Conservation (phyloP, 208 protist genomes). For the Trypanosoma mega region DNA sequence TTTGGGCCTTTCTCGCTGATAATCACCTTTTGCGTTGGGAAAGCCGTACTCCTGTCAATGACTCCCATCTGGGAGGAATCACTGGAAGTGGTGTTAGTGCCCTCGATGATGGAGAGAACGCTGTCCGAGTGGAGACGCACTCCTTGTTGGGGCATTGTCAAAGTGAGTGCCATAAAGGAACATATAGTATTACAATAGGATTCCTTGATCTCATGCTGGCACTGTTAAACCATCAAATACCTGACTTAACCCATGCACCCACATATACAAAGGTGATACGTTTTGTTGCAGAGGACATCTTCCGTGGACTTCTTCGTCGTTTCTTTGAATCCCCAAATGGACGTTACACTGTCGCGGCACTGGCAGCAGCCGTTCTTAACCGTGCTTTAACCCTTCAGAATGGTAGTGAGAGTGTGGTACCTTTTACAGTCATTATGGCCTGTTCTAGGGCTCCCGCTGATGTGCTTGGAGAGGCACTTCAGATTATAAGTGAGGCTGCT, state of each 20-base stretch:
- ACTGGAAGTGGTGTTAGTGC: neutral
- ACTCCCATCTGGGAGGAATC: neutral
- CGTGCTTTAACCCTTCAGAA: slow-evolving; percentile 52
- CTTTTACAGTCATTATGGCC: slow-evolving; percentile 70
- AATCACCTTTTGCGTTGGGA: slow-evolving; percentile 39
- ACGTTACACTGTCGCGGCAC: slow-evolving; percentile 72
- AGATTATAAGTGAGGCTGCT: slow-evolving; percentile 45
- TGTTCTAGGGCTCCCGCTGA: slow-evolving; percentile 70
- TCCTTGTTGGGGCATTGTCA: slow-evolving; percentile 79
- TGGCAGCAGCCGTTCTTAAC: slow-evolving; percentile 61
- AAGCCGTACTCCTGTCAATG: neutral
- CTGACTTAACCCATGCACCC: slow-evolving; percentile 34
- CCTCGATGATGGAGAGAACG: neutral
- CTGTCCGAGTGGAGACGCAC: slow-evolving; percentile 32
- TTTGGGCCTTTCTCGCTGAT: slow-evolving; percentile 64
- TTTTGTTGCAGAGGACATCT: slow-evolving; percentile 79
- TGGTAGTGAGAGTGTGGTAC: slow-evolving; percentile 25
- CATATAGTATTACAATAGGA: slow-evolving; percentile 77
- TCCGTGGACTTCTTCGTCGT: slow-evolving; percentile 61
- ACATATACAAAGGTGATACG: slow-evolving; percentile 62
- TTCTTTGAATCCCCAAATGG: slow-evolving; percentile 46
- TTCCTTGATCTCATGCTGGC: slow-evolving; percentile 76
- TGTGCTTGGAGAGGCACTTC: slow-evolving; percentile 67
- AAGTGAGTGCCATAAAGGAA: slow-evolving; percentile 62
- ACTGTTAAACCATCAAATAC: slow-evolving; percentile 60